Base-by-base conservation (phyloP, 2,329 filamentous ascomycete genomes). In the Teratosphaeria zuluensis region DNA sequence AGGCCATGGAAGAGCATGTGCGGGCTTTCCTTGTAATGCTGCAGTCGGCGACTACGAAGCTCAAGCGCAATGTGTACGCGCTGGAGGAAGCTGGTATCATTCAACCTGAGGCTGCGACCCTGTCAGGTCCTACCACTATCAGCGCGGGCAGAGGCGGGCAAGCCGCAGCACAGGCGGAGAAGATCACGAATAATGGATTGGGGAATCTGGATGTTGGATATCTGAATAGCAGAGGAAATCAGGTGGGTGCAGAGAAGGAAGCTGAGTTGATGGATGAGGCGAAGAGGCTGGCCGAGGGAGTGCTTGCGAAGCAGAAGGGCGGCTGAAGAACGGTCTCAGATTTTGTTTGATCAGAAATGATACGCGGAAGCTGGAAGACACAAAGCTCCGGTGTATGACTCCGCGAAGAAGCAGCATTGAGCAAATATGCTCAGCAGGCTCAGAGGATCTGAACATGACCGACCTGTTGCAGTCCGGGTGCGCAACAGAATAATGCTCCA, bases 141-240 rank as follows among this genome's bases (percentile, higher is more conserved):
- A 61, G 68, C 19, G 55, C 59, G 4, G 59, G 51, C 31, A 57
- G 53, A 53, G 53, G 61, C 52, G 53, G 59, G 48, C 57, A 38
- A 51, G 53, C 56, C 38, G 64, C 65, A 48, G 62, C 61, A 24
- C 38, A 16, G 7, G 28, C 19, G 14, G 67, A 69, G 32, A 64
- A 65, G 5, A 64, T 73, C 55, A 76, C 70, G 56, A 79, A 79
- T 64, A 76, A 75, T 12, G 78, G 78, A 7, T 64, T 80, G 52
- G 78, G 78, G 7, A 71, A 74, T 76, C 78, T 96, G 56, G 92
- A 96, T 70, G 86, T 95, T 14, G 92, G 92, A 33, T 92, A 89
- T 84, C 75, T 97, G 66, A 97, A 96, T 70, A 92, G 89, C 67
- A 82, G 90, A 59, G 90, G 89, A 61, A 87, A 89, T 63, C 87